Evolutionary conservation across 176 grass and related monocot species (phyloP).

Genomic region (Areca catechu): DNA sequence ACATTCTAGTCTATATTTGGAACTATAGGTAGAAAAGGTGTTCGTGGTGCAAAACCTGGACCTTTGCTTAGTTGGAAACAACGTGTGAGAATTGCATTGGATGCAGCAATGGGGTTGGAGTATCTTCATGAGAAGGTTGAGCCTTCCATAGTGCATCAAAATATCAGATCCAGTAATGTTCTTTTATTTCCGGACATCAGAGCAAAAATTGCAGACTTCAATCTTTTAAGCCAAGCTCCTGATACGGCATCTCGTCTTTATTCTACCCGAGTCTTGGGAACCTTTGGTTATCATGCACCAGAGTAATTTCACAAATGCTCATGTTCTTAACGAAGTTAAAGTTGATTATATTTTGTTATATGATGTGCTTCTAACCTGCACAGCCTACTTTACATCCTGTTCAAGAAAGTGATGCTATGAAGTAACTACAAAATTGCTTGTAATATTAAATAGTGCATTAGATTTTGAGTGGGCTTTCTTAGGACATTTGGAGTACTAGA

Average conservation of each 20-base stretch:
- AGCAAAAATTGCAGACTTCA: constrained; percentile 63
- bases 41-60: constrained; percentile 7
- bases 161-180: constrained; percentile 56
- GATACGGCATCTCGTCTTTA: constrained; percentile 46
- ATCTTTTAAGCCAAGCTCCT: constrained; percentile 57
- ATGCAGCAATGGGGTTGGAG: constrained; percentile 49
- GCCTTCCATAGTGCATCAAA: constrained; percentile 41
- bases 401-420: too few relatives aligned
- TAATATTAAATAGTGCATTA: too few relatives aligned
- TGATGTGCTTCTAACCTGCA: too few relatives aligned
- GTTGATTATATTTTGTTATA: too few relatives aligned
- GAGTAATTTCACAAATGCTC: constrained; percentile 26
- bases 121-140: constrained; percentile 57
- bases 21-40: neutral
- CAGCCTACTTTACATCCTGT: too few relatives aligned
- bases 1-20: too few relatives aligned
- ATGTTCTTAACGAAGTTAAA: too few relatives aligned
- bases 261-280: constrained; percentile 46
- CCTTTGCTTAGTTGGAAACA: constrained; percentile 44
- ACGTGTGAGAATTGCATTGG: constrained; percentile 40
- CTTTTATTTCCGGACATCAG: constrained; percentile 44
- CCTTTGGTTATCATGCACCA: constrained; percentile 55
- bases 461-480: too few relatives aligned
- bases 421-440: too few relatives aligned
- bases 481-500: too few relatives aligned